Evolutionary conservation across 441 rosid species (phyloP).

Genomic region (Pelargonium myrrhifolium): DNA sequence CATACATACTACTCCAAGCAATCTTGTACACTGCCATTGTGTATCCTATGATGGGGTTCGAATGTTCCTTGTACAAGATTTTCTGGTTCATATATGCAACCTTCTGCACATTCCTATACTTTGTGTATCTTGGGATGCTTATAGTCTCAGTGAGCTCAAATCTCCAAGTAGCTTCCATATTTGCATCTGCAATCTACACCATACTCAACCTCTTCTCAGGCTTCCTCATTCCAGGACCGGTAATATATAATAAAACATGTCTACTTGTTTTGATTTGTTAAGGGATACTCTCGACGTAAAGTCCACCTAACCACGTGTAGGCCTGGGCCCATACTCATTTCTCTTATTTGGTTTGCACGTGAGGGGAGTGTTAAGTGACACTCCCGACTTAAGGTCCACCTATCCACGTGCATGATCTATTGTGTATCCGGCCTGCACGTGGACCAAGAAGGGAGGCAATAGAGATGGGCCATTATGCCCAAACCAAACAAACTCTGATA

Average conservation of each 20-base stretch:
- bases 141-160: slow-evolving; percentile 38
- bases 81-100: slow-evolving; percentile 37
- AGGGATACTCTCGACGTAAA: no score
- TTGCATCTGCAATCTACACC: slow-evolving; percentile 26
- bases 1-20: slow-evolving; percentile 28
- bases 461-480: no score
- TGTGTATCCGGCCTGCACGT: no score
- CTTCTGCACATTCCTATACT: slow-evolving; percentile 44
- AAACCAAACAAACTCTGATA: no score
- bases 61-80: slow-evolving; percentile 30
- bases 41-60: slow-evolving; percentile 40
- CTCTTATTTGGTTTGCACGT: no score
- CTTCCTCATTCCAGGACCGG: slow-evolving; percentile 37
- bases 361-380: no score
- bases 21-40: slow-evolving; percentile 28
- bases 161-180: slow-evolving; percentile 31
- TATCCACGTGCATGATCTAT: no score
- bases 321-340: no score
- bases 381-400: no score
- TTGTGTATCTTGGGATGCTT: slow-evolving; percentile 46
- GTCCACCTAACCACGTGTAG: background rate
- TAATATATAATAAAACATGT: slow-evolving; percentile 13
- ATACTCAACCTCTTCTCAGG: slow-evolving; percentile 36
- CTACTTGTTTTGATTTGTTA: no score
- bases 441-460: no score